Base-by-base conservation (phyloP, 768 basidiomycete species). In the Sporobolomyces roseus region DNA sequence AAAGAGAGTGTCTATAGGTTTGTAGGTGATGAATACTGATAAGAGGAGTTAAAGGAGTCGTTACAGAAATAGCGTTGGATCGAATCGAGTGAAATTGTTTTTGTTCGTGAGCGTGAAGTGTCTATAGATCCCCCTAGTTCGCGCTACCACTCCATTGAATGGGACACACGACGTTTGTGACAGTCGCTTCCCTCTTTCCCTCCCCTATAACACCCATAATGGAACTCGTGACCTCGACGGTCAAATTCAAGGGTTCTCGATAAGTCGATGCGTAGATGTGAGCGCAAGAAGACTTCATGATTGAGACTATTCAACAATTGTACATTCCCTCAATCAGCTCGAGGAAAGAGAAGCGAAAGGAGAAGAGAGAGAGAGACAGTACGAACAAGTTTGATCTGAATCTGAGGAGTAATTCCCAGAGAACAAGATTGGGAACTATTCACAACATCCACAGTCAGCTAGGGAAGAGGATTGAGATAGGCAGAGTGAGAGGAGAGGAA, bases 121-220 rank as follows among this genome's bases (percentile, higher is more conserved):
- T 25, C 29, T 14, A 13, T 25, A 23, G 23, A 41, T 41, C 38
- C 38, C 14, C 13, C 50, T 54, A 65, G 21, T 56, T 58, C 4
- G 63, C 63, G n/a, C 48, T 68, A 38, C n/a, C 14, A 25, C 35
- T n/a, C 67, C 67, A 68, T 51, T 68, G 38, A 32, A 68, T 41
- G 1, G 68, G 68, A 56, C 68, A 69, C 9, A 32, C 41, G 36
- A 69, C 52, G 36, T 30, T 52, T 23, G 45, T 21, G 19, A 69
- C 32, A 23, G 7, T 30, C 12, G 63, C 63, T 14, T 38, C 27
- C 8, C 43, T 23, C 12, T 23, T 33, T 13, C 35, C 29, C 12
- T 62, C 17, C n/a, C 48, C 53, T 35, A 65, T 32, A 23, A 69
- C 68, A 43, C 68, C 68, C 4, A 25, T 27, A 30, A 69, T 65